phyloP scores from a whole-genome alignment of 2,329 filamentous ascomycete genomes.

The Ophiostoma triangulosporum region DNA sequence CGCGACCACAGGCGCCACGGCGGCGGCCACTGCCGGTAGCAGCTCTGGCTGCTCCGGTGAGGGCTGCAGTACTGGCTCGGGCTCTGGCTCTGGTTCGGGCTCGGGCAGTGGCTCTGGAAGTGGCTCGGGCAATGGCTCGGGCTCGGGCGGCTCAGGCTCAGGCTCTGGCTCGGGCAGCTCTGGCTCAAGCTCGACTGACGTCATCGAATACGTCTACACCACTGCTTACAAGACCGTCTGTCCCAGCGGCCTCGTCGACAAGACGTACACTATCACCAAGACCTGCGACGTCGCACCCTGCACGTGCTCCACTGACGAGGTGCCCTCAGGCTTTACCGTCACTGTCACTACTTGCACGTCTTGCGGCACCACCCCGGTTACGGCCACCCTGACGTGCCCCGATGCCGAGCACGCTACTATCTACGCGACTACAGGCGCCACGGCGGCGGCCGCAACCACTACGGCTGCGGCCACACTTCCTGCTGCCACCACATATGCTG shows the following conservation, averaged over 20 bases:
- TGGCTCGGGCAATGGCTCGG: background rate
- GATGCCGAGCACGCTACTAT: constrained; percentile 1
- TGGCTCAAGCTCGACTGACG: background rate
- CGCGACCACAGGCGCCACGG: background rate
- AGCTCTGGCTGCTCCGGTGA: background rate
- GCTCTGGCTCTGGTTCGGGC: too few species aligned
- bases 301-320: background rate
- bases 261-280: constrained; percentile 15
- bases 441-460: background rate
- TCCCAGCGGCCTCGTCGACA: constrained; percentile 6
- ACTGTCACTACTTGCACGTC: constrained; percentile 11
- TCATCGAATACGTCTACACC: constrained; percentile 6
- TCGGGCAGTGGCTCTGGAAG: background rate
- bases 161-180: background rate
- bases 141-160: background rate
- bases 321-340: constrained; percentile 12
- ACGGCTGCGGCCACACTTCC: background rate
- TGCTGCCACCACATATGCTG: background rate
- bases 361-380: constrained; percentile 9
- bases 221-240: constrained; percentile 11
- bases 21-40: background rate
- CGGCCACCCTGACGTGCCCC: constrained; percentile 11
- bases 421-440: background rate
- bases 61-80: background rate
- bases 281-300: constrained; percentile 12